phyloP scores from a whole-genome alignment of 2,329 filamentous ascomycete genomes.

The Boeremia exigua region DNA sequence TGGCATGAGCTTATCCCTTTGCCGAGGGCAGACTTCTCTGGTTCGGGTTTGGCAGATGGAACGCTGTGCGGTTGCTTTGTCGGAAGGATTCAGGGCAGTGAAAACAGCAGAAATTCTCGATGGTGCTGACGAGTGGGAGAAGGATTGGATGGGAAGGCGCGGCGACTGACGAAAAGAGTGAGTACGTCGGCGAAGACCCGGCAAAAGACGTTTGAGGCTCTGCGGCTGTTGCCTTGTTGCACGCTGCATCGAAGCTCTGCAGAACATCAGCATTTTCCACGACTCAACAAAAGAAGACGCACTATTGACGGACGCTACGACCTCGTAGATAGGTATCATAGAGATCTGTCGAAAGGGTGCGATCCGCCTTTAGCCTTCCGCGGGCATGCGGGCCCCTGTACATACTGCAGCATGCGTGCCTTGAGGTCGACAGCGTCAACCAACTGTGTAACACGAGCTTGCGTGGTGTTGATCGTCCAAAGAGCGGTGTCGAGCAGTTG shows the following conservation, averaged over 20 bases:
- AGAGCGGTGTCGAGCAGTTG: constrained; percentile 1
- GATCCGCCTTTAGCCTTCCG: too few relatives aligned
- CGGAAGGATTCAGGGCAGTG: constrained; percentile 10
- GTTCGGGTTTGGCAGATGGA: constrained; percentile 1
- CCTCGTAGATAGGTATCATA: background rate
- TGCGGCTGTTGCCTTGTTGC: constrained; percentile 11
- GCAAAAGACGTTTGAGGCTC: constrained; percentile 15
- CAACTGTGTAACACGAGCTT: background rate
- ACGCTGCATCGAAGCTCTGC: constrained; percentile 16
- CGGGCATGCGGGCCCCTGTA: too few relatives aligned
- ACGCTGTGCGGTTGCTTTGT: constrained; percentile 3
- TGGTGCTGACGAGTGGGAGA: constrained; percentile 11
- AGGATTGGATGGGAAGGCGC: constrained; percentile 4
- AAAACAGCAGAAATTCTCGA: constrained; percentile 10
- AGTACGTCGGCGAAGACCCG: constrained; percentile 10
- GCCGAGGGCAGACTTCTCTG: constrained; percentile 3
- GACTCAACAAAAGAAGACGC: constrained; percentile 1
- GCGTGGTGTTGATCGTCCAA: background rate
- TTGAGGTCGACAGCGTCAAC: background rate
- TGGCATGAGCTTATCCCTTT: constrained; percentile 9
- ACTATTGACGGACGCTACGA: background rate
- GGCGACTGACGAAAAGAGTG: background rate
- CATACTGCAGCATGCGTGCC: too few relatives aligned
- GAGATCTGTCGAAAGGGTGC: too few relatives aligned
- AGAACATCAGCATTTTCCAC: constrained; percentile 11